Evolutionary conservation across 495 filamentous ascomycete species (phyloP).

Genomic region (Cetradonia linearis): DNA sequence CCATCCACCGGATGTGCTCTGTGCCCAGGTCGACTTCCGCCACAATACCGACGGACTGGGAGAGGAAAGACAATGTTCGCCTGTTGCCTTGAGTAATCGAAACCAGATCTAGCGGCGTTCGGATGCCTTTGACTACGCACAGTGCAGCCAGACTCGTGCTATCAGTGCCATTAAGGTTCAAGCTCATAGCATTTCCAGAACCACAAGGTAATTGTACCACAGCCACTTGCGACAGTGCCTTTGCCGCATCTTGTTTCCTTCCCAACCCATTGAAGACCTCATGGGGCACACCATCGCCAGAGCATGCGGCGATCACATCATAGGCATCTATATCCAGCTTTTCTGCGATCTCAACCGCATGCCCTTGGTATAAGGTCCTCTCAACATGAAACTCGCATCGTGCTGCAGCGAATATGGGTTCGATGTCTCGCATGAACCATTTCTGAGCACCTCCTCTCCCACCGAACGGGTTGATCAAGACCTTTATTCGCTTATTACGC

Average conservation of each 20-base stretch:
- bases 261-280: slow-evolving; percentile 92
- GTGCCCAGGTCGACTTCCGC: slow-evolving; percentile 84
- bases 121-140: slow-evolving; percentile 72
- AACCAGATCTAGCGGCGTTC: slow-evolving; percentile 71
- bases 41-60: slow-evolving; percentile 80
- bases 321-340: slow-evolving; percentile 67
- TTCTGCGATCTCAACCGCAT: slow-evolving; percentile 70
- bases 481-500: slow-evolving; percentile 65
- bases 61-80: slow-evolving; percentile 76
- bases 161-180: slow-evolving; percentile 76
- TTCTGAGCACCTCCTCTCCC: slow-evolving; percentile 69
- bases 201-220: slow-evolving; percentile 87
- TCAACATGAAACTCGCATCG: slow-evolving; percentile 67
- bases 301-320: slow-evolving; percentile 80
- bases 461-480: slow-evolving; percentile 84
- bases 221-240: slow-evolving; percentile 67
- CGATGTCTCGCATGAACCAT: slow-evolving; percentile 64
- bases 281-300: slow-evolving; percentile 83
- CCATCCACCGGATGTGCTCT: slow-evolving; percentile 89
- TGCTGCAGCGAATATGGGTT: slow-evolving; percentile 76
- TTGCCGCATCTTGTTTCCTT: slow-evolving; percentile 60
- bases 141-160: slow-evolving; percentile 67
- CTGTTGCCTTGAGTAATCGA: slow-evolving; percentile 72
- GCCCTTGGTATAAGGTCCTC: slow-evolving; percentile 58
- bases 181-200: slow-evolving; percentile 86